phyloP scores from a whole-genome alignment of 2,329 filamentous ascomycete genomes.

The Aureobasidium subglaciale region DNA sequence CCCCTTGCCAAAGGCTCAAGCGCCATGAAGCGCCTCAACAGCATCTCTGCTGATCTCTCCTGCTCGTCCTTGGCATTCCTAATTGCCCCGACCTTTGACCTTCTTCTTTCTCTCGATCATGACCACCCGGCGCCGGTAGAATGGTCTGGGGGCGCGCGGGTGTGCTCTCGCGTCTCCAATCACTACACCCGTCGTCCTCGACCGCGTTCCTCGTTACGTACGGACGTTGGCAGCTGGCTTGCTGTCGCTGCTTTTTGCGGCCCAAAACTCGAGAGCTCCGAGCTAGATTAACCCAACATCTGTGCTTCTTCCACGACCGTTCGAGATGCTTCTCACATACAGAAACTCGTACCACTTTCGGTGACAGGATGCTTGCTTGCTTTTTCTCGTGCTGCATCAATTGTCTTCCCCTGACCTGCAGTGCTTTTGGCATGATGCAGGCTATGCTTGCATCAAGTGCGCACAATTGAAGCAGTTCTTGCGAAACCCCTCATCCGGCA shows the following conservation, averaged over 20 bases:
- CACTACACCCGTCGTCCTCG: background rate
- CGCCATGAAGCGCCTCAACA: conserved; percentile 11
- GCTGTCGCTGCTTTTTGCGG: conserved; percentile 7
- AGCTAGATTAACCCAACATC: conserved; percentile 4
- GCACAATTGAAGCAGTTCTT: background rate
- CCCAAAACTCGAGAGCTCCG: background rate
- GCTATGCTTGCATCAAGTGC: background rate
- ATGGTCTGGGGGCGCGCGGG: conserved; percentile 1
- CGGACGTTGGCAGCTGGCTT: background rate
- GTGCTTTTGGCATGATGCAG: background rate
- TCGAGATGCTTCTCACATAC: background rate
- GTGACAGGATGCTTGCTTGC: conserved; percentile 1
- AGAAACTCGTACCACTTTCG: conserved; percentile 1
- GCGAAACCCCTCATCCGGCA: conserved; percentile 7
- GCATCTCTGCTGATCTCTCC: conserved; percentile 11
- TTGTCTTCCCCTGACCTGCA: background rate
- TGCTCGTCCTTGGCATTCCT: conserved; percentile 12
- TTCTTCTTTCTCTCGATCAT: background rate
- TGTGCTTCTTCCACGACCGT: conserved; percentile 11
- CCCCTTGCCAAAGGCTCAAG: conserved; percentile 4
- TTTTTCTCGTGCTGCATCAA: background rate
- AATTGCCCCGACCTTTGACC: conserved; percentile 9
- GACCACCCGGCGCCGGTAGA: background rate
- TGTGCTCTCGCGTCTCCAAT: conserved; percentile 1
- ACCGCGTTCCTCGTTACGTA: background rate